phyloP scores from a whole-genome alignment of 345 rosid species.

The Noccaea caerulescens region DNA sequence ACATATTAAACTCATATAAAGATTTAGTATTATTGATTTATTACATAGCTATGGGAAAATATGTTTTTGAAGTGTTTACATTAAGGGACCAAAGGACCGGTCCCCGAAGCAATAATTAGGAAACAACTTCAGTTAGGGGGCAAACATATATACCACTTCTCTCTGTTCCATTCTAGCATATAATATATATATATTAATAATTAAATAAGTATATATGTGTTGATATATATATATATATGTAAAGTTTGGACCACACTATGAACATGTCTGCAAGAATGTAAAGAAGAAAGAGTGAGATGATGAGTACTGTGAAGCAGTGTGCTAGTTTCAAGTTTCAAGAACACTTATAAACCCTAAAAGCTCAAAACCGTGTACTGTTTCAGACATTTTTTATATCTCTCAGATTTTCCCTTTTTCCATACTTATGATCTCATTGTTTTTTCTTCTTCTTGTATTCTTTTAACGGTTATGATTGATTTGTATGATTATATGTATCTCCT shows the following conservation, averaged over 20 bases:
- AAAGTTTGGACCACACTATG: constrained; percentile 46
- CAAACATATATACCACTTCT: constrained; percentile 40
- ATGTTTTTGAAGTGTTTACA: constrained; percentile 16
- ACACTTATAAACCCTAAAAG: constrained; percentile 42
- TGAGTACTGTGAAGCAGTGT: constrained; percentile 34
- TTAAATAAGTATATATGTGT: neutral
- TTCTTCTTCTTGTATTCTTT: constrained; percentile 43
- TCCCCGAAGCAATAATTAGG: constrained; percentile 44
- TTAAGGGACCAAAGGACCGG: constrained; percentile 30
- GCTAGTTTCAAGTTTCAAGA: constrained; percentile 47
- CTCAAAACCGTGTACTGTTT: constrained; percentile 42
- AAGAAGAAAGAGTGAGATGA: constrained; percentile 40
- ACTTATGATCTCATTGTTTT: constrained; percentile 37
- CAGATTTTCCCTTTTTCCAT: constrained; percentile 37
- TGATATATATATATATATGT: neutral
- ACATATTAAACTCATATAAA: constrained; percentile 4
- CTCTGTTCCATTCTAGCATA: constrained; percentile 22
- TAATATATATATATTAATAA: neutral
- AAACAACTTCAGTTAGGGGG: constrained; percentile 45
- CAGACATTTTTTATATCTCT: constrained; percentile 38
- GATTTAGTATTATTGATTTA: neutral
- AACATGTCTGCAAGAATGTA: constrained; percentile 41
- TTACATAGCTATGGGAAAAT: constrained; percentile 27
- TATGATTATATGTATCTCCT: constrained; percentile 31
- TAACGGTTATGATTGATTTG: constrained; percentile 44